Percentiles rank a stretch among this genome's conserved stretches.
Conservation (phyloP, 2,329 filamentous ascomycete genomes). For the Neurospora sp. region DNA sequence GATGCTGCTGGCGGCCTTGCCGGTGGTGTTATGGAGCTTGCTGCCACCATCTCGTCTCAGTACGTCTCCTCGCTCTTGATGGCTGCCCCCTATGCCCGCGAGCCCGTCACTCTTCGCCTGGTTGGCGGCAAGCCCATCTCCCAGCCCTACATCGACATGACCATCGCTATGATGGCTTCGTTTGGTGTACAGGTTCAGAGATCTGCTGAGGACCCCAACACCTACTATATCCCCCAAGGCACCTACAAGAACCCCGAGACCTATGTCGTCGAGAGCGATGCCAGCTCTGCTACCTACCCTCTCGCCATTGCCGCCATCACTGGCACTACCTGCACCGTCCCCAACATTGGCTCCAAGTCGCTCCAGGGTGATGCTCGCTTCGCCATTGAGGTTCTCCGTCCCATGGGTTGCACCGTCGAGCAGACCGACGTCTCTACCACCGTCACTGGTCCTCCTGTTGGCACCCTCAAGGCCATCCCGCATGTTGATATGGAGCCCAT, state of each 20-base stretch:
- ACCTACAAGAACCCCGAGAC: conserved; percentile 73
- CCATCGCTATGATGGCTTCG: conserved; percentile 89
- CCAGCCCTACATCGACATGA: conserved; percentile 97
- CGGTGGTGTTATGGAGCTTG: conserved; percentile 81
- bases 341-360: conserved; percentile 88
- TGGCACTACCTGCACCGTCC: conserved; percentile 88
- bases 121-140: conserved; percentile 97
- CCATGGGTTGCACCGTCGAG: conserved; percentile 88
- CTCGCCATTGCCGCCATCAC: conserved; percentile 91
- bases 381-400: conserved; percentile 76
- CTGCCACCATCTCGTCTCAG: conserved; percentile 95
- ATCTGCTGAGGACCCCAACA: conserved; percentile 72
- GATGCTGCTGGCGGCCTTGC: conserved; percentile 73
- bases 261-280: conserved; percentile 93
- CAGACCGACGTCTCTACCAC: conserved; percentile 83
- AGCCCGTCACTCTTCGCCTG: conserved; percentile 79
- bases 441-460: conserved; percentile 75
- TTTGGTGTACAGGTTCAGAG: conserved; percentile 77
- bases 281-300: conserved; percentile 94
- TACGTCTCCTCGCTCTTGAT: conserved; percentile 96
- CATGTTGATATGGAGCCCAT: conserved; percentile 98
- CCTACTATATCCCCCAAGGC: conserved; percentile 86
- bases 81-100: conserved; percentile 94
- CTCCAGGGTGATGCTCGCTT: conserved; percentile 93
- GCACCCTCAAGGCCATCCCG: conserved; percentile 62